Base-by-base conservation (phyloP, 306 rosid species). In the Pyrus communis region DNA sequence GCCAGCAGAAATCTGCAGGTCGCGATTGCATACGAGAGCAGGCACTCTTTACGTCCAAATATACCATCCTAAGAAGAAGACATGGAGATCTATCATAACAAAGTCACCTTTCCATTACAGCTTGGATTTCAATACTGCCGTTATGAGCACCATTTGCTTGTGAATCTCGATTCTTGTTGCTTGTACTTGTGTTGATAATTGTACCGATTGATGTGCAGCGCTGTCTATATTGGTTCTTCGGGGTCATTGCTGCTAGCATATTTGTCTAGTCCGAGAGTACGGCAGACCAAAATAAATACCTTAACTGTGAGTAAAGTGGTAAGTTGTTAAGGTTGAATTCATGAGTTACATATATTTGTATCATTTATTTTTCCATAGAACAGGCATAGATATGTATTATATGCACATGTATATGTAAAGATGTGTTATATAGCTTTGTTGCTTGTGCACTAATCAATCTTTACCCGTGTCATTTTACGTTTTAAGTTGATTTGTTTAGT, bases 1-100 rank as follows among this genome's bases (percentile, higher is more conserved):
- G 57, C 61, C 52, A 33, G 40, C 75, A 13, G 88, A 88, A 73
- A 73, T 61, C 21, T 84, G 89, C 57, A 88, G 92, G 84, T 72
- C 82, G 73, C 88, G 91, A 31, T 81, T 69, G 61, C 85, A 67
- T 2, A 92, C 83, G 89, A 90, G 82, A 81, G 77, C 83, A 27
- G 90, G 92, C 27, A 79, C 81, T 3, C 67, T 95, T 80, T 82
- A 62, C 90, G 81, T 92, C 77, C 98, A 89, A 82, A 90, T 95
- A 76, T 95, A 95, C 80, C 78, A 89, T 78, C 96, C 96, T 4
- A 77, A 79, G 86, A 83, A 76, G 91, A 95, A 85, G 90, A 60
- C 83, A 1, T 92, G 97, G 97, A 90, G 97, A 87, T 76, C 85
- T 27, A 76, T 90, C 19, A 46, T 75, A 38, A 81, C 93, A 9